Percentiles rank a stretch among this genome's conserved stretches.
Evolutionary conservation across 1,284 basidiomycete species (phyloP).

Genomic region (Coniophora puteana): DNA sequence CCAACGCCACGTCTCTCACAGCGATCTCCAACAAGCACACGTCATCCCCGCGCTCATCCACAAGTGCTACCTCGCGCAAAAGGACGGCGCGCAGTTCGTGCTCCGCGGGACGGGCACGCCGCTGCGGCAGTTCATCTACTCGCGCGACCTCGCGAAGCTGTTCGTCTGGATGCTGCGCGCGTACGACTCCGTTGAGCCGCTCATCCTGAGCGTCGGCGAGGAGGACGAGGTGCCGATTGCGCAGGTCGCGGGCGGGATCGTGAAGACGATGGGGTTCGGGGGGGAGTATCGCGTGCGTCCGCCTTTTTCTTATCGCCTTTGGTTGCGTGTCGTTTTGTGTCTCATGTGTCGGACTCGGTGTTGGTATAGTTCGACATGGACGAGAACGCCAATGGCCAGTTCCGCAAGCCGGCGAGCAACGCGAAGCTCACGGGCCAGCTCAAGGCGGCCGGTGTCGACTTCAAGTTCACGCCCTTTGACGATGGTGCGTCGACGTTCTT

Average conservation of each 20-base stretch:
- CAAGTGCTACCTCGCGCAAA: slow-evolving; percentile 85
- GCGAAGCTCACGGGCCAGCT: slow-evolving; percentile 79
- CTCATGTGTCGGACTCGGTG: no score
- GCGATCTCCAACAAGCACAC: slow-evolving; percentile 84
- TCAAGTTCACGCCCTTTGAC: slow-evolving; percentile 85
- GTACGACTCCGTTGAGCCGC: slow-evolving; percentile 84
- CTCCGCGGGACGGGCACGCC: slow-evolving; percentile 87
- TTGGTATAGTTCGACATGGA: slow-evolving; percentile 54
- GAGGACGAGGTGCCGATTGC: slow-evolving; percentile 89
- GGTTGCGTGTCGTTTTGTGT: slow-evolving; percentile 5
- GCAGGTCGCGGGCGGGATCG: slow-evolving; percentile 80
- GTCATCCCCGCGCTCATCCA: slow-evolving; percentile 90
- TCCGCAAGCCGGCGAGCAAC: slow-evolving; percentile 92
- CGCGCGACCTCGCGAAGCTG: slow-evolving; percentile 86
- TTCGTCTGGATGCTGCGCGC: slow-evolving; percentile 90
- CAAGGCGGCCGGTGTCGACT: slow-evolving; percentile 57
- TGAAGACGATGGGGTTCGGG: slow-evolving; percentile 67
- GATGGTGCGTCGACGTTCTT: slow-evolving; percentile 46
- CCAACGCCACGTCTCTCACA: no score
- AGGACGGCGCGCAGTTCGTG: slow-evolving; percentile 77
- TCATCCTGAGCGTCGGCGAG: slow-evolving; percentile 88
- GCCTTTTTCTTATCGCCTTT: slow-evolving; percentile 1
- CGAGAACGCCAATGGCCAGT: slow-evolving; percentile 66
- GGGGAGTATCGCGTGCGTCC: slow-evolving; percentile 9
- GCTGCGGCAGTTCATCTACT: slow-evolving; percentile 91